Conservation (phyloP, 345 rosid genomes). For the Melaleuca alternifolia region DNA sequence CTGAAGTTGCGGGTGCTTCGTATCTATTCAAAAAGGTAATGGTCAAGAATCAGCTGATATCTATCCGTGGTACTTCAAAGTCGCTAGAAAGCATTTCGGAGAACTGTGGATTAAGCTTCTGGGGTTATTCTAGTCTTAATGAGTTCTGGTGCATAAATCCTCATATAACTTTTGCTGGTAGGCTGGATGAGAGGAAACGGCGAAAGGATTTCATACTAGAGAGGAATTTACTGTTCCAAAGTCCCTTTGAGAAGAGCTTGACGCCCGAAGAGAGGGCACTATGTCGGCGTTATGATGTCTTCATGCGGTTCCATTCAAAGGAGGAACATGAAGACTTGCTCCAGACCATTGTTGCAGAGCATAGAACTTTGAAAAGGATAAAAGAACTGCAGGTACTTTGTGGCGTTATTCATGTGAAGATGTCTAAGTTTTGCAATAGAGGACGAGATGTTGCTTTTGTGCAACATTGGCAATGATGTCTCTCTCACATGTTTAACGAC, state of each 20-base stretch:
- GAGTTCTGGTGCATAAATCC: not conserved
- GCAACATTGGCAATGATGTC: not conserved
- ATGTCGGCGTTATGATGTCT: slow-evolving; percentile 67
- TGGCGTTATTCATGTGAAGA: not conserved
- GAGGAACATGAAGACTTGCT: slow-evolving; percentile 87
- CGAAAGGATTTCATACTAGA: slow-evolving; percentile 90
- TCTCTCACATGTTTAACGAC: not conserved
- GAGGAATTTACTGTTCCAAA: slow-evolving; percentile 65
- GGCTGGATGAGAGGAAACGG: slow-evolving; percentile 93
- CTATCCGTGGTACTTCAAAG: not conserved
- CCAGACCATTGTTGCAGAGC: slow-evolving; percentile 58
- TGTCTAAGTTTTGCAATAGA: not conserved
- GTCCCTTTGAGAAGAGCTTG: slow-evolving; percentile 67
- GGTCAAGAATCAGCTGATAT: not conserved
- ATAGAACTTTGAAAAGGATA: slow-evolving; percentile 60
- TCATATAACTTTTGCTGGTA: slow-evolving; percentile 8
- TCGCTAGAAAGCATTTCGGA: not conserved
- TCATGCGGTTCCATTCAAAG: slow-evolving; percentile 91
- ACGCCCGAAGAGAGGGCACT: slow-evolving; percentile 68
- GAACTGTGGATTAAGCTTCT: not conserved
- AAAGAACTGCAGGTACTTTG: slow-evolving; percentile 61
- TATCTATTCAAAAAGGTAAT: slow-evolving; percentile 76
- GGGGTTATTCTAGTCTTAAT: not conserved
- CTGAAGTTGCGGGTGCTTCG: slow-evolving; percentile 76
- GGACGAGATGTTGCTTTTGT: not conserved